Evolutionary conservation across 768 basidiomycete species (phyloP), one percentile per base, ranked within the genome.

Genomic region (Xerocomus potaroensis): DNA sequence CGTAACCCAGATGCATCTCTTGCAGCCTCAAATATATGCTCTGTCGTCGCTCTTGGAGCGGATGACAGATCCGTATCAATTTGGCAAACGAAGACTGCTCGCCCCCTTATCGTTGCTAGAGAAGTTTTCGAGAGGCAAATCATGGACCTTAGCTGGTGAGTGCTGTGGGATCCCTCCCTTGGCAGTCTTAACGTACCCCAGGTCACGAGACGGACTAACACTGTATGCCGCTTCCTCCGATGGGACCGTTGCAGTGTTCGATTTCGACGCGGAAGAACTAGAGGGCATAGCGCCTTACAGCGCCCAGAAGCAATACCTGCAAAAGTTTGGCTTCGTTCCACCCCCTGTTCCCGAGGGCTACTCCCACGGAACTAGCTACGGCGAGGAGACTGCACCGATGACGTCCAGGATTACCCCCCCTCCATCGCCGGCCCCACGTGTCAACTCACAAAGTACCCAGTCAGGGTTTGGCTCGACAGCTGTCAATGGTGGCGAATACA

Each of bases 141-240:
- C 39, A 84, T 97, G 78, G 96, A 99, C 64, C 73, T 99, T 15
- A 90, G 84, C 60, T 99, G 96, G 96, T 94, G 58, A 56, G 84
- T 61, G 3, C 23, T n/a, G 5, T 32, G 9, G 12, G 2, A 4
- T 8, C n/a, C n/a, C n/a, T 8, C 24, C 21, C 8, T 41, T 12
- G 33, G 14, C 24, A 12, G 45, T 10, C 29, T 37, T 61, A 42
- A 49, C 49, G 50, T 23, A 29, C 44, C 29, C 21, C 53, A 96
- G 93, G 93, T 93, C 93, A 8, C 81, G 79, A 66, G 94, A 98
- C 60, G 96, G 96, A 8, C 74, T 88, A 36, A 88, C 88, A 2
- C 76, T 99, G 1, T 98, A 95, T 56, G 93, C 92, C 0, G 91
- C 89, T 49, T 96, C 94, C 1, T 95, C 92, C 0, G 96, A 99